Evolutionary conservation across 176 grass and related monocot species (phyloP).

Genomic region (Cenchrus fungigraminus): DNA sequence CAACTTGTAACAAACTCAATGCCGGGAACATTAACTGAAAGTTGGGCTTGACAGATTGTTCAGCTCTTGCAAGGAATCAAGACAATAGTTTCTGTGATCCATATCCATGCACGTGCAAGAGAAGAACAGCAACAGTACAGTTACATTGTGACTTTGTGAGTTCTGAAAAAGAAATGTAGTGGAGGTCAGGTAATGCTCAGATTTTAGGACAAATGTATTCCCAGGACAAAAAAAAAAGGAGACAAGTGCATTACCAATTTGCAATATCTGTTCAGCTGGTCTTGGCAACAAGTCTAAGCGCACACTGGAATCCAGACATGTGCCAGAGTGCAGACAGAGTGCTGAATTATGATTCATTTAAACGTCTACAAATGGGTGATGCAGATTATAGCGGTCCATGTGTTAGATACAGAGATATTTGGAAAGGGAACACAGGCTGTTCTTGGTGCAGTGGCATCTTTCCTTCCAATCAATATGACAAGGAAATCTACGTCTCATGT

Average conservation of each 20-base stretch:
- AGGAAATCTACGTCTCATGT: constrained; percentile 2
- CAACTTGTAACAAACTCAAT: constrained; percentile 27
- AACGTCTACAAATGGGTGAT: constrained; percentile 2
- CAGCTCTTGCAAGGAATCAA: background rate
- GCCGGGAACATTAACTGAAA: background rate
- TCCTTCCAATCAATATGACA: constrained; percentile 24
- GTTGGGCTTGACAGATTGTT: background rate
- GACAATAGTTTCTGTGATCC: background rate
- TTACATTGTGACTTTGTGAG: background rate
- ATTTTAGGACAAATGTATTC: background rate
- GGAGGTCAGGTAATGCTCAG: background rate
- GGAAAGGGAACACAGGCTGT: constrained; percentile 5
- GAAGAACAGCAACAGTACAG: background rate
- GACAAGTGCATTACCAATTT: no score
- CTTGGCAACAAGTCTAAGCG: background rate
- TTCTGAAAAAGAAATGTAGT: background rate
- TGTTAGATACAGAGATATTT: background rate
- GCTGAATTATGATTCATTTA: background rate
- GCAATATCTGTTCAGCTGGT: background rate
- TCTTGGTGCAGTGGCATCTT: constrained; percentile 16
- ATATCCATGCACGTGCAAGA: background rate
- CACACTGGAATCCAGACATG: background rate
- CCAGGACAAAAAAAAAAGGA: no score
- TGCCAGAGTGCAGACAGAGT: background rate
- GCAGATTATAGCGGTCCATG: background rate